A percentile compares a stretch with the other conserved stretches of the same genome.
Evolutionary conservation across 768 basidiomycete genomes (phyloP).

Genomic region (Amanita pseudoporphyria): DNA sequence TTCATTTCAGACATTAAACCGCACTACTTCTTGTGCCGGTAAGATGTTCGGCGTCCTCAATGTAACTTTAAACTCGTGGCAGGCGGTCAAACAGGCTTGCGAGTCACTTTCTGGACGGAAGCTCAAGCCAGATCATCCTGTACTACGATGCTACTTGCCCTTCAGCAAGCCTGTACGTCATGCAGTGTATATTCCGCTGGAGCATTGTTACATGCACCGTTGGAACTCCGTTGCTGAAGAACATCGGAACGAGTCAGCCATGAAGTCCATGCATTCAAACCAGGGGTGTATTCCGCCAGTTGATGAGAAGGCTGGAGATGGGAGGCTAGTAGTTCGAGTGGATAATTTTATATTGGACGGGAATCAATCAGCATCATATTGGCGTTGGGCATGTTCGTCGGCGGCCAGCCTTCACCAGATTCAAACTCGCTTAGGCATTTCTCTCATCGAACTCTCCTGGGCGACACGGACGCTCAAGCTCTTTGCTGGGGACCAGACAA

Average conservation of each 20-base stretch:
- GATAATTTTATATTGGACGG: background rate
- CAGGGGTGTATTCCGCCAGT: background rate
- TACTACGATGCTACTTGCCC: conserved; percentile 1
- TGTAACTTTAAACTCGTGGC: conserved; percentile 1
- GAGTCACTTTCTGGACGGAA: background rate
- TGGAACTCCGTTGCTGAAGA: conserved; percentile 2
- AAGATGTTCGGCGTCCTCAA: background rate
- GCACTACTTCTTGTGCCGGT: background rate
- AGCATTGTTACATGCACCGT: background rate
- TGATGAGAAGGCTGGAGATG: background rate
- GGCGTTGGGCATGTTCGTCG: conserved; percentile 6
- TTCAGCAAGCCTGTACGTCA: background rate
- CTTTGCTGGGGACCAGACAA: background rate
- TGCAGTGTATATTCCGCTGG: conserved; percentile 4
- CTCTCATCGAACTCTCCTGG: conserved; percentile 3
- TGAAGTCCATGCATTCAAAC: background rate
- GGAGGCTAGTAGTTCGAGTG: background rate
- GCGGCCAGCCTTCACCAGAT: background rate
- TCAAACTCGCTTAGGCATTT: background rate
- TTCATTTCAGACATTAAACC: background rate
- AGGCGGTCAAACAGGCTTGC: background rate
- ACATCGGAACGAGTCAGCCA: background rate
- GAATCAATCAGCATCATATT: background rate
- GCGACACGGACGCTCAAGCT: conserved; percentile 1
- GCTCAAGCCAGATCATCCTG: conserved; percentile 1